A percentile compares a stretch with the other conserved stretches of the same genome.
phyloP scores from a whole-genome alignment of 1,284 basidiomycete species.

The Heterobasidion occidentale region DNA sequence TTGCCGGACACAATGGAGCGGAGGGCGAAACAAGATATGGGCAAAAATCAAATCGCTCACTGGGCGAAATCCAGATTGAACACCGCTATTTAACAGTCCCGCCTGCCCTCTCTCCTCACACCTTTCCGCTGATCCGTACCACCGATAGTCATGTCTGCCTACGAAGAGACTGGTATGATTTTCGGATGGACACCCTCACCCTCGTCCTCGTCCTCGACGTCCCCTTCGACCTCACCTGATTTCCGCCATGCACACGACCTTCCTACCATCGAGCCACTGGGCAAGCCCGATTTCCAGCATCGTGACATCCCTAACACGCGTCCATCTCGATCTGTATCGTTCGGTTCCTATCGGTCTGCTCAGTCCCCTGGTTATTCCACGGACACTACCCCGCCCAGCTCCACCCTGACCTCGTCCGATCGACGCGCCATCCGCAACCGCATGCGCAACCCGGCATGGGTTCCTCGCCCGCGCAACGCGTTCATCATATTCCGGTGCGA shows the following conservation, averaged over 20 bases:
- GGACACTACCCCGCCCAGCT: not conserved
- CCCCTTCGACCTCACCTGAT: not conserved
- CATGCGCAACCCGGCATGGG: constrained; percentile 46
- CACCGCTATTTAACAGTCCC: not conserved
- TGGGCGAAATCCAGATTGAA: not conserved
- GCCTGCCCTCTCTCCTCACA: not conserved
- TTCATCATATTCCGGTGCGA: constrained; percentile 87
- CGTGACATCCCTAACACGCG: too few relatives aligned
- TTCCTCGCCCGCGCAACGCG: constrained; percentile 80
- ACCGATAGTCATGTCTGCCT: not conserved
- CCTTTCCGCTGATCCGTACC: not conserved
- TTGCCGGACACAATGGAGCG: constrained; percentile 1
- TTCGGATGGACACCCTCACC: not conserved
- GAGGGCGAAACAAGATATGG: not conserved
- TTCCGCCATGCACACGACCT: not conserved
- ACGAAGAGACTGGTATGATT: not conserved
- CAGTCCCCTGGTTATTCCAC: not conserved
- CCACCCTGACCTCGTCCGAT: constrained; percentile 11
- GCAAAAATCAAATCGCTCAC: not conserved
- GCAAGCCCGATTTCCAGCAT: not conserved
- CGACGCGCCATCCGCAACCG: constrained; percentile 20
- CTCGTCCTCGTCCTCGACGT: not conserved
- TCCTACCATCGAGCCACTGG: not conserved
- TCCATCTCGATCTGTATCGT: too few relatives aligned
- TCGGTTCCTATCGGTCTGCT: too few relatives aligned